phyloP scores from a whole-genome alignment of 805 yeast species.

The Hanseniaspora jakobsenii region DNA sequence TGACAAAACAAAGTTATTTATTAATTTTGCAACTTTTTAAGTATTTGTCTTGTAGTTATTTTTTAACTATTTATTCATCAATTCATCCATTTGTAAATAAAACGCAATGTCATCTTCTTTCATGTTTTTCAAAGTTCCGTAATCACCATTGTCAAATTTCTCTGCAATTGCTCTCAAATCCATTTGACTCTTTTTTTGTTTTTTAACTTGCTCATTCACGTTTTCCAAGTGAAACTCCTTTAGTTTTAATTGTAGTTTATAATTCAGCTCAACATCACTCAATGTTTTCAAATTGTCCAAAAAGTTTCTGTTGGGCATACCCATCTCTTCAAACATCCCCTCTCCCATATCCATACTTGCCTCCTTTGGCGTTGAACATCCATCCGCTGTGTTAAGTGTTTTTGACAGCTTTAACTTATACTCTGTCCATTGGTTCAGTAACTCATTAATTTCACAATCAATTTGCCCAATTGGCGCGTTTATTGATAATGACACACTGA shows the following conservation, averaged over 20 bases:
- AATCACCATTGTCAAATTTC: slow-evolving; percentile 23
- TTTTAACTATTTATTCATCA: not conserved
- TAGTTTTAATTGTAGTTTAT: slow-evolving; percentile 24
- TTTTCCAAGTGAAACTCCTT: slow-evolving; percentile 25
- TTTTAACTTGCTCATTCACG: slow-evolving; percentile 8
- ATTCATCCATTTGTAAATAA: slow-evolving; percentile 10
- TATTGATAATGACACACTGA: not conserved
- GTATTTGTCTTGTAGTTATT: not conserved
- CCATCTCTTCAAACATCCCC: not conserved
- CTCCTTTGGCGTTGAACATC: not conserved
- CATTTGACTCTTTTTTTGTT: slow-evolving; percentile 20
- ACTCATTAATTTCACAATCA: slow-evolving; percentile 1
- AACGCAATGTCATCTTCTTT: slow-evolving; percentile 7
- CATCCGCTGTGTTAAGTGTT: not conserved
- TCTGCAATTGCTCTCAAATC: slow-evolving; percentile 21
- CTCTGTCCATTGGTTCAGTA: slow-evolving; percentile 8
- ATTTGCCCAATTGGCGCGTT: not conserved
- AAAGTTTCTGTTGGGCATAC: slow-evolving; percentile 5
- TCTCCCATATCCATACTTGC: not conserved
- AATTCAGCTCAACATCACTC: slow-evolving; percentile 25
- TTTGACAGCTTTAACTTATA: not conserved
- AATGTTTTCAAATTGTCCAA: slow-evolving; percentile 16
- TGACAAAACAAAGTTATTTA: too few species aligned
- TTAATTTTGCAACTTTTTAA: too few species aligned
- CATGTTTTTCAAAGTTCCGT: slow-evolving; percentile 4